Conservation (phyloP, 306 rosid genomes). For the Inga leiocalycina region DNA sequence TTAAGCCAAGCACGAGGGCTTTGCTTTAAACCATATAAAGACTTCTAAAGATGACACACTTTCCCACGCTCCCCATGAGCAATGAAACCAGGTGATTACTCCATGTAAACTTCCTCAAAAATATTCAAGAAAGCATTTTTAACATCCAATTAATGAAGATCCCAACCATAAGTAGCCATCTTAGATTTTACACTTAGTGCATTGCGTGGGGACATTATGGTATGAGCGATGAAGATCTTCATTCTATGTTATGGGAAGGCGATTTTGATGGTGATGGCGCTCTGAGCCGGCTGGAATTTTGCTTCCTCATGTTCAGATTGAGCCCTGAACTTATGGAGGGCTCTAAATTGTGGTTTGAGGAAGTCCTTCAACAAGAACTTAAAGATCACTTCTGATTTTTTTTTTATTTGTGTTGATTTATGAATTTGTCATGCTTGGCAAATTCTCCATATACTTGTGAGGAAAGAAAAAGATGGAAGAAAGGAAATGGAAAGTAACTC, state of each 20-base stretch:
- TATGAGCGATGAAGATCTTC: conserved; percentile 61
- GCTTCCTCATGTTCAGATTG: conserved; percentile 74
- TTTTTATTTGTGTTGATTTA: not conserved
- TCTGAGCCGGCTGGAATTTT: conserved; percentile 73
- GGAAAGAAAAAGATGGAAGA: not conserved
- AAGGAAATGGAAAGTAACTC: not conserved
- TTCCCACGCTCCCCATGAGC: too few relatives aligned
- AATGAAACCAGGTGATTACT: too few relatives aligned
- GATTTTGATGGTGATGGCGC: conserved; percentile 76
- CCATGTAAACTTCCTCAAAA: too few relatives aligned
- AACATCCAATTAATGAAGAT: too few relatives aligned
- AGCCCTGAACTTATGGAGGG: conserved; percentile 79
- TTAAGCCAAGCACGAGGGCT: too few relatives aligned
- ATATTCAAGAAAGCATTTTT: too few relatives aligned
- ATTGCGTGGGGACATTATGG: conserved; percentile 9
- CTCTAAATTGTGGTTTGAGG: conserved; percentile 53
- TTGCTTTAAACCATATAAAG: too few relatives aligned
- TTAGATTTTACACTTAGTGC: too few relatives aligned
- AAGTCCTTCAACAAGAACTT: conserved; percentile 47
- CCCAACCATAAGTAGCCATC: too few relatives aligned
- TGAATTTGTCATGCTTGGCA: not conserved
- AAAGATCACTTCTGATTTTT: not conserved
- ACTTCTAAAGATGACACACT: too few relatives aligned
- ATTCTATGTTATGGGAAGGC: conserved; percentile 61
- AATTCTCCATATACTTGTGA: conserved; percentile 6